Conservation (phyloP, 2,329 filamentous ascomycete species). For the Ophiostoma ulmi region DNA sequence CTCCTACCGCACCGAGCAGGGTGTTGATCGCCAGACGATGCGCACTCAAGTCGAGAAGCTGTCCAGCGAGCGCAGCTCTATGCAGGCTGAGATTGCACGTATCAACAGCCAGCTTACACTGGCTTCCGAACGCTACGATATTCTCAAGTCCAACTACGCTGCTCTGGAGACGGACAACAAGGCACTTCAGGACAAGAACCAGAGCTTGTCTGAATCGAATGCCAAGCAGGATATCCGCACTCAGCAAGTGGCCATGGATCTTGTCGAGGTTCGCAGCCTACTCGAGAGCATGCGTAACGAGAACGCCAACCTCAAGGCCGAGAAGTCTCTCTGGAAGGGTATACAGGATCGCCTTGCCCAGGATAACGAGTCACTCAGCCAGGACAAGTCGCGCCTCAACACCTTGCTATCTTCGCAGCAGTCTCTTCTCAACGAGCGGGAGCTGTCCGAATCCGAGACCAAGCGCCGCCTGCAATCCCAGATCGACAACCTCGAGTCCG, state of each 20-base stretch:
- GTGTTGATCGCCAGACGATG: slow-evolving; percentile 72
- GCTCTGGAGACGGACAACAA: slow-evolving; percentile 79
- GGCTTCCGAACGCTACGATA: slow-evolving; percentile 77
- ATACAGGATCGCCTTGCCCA: slow-evolving; percentile 84
- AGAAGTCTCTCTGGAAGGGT: slow-evolving; percentile 90
- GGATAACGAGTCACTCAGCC: slow-evolving; percentile 77
- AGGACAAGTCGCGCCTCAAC: slow-evolving; percentile 81
- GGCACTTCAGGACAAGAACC: slow-evolving; percentile 78
- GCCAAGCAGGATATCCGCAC: slow-evolving; percentile 86
- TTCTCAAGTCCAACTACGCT: slow-evolving; percentile 81
- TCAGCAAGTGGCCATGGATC: slow-evolving; percentile 87
- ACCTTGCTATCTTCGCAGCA: slow-evolving; percentile 78
- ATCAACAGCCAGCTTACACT: slow-evolving; percentile 75
- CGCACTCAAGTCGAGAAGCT: slow-evolving; percentile 80
- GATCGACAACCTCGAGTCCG: slow-evolving; percentile 72
- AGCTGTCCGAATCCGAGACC: slow-evolving; percentile 74
- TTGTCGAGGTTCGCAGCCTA: slow-evolving; percentile 77
- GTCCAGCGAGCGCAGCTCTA: slow-evolving; percentile 71
- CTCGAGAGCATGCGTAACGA: slow-evolving; percentile 86
- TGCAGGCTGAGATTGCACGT: slow-evolving; percentile 78
- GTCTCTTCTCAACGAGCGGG: slow-evolving; percentile 85
- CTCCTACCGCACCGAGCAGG: slow-evolving; percentile 77
- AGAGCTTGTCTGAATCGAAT: slow-evolving; percentile 70
- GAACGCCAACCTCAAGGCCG: slow-evolving; percentile 85
- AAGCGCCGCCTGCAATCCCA: slow-evolving; percentile 73